Evolutionary conservation across 2,329 filamentous ascomycete genomes (phyloP).

Genomic region (Ophiostoma montium): DNA sequence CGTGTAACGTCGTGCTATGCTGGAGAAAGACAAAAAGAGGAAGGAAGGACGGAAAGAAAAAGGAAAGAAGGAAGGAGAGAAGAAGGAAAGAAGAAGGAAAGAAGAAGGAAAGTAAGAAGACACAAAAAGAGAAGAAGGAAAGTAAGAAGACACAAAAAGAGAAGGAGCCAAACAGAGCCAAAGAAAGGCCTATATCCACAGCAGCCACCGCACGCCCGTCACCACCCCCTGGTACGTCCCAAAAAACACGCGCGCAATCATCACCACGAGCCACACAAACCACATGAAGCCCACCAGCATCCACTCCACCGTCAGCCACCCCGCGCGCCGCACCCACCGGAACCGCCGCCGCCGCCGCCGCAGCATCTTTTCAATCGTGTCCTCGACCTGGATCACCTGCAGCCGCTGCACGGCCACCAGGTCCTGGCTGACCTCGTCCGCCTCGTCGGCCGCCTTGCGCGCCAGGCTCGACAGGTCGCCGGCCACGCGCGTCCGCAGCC

Average conservation of each 20-base stretch:
- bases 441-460: conserved; percentile 57
- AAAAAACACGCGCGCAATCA: conserved; percentile 52
- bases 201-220: conserved; percentile 58
- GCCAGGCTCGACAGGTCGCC: conserved; percentile 46
- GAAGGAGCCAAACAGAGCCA: neutral
- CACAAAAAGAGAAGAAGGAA: neutral
- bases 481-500: conserved; percentile 31
- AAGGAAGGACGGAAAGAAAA: neutral
- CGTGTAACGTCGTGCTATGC: neutral
- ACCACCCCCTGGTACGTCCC: conserved; percentile 34
- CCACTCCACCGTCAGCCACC: conserved; percentile 82
- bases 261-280: conserved; percentile 85
- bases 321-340: conserved; percentile 58
- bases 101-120: neutral
- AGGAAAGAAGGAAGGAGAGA: neutral
- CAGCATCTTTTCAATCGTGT: conserved; percentile 64
- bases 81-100: neutral
- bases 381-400: conserved; percentile 65
- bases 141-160: neutral
- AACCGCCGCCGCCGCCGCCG: conserved; percentile 53
- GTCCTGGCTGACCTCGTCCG: conserved; percentile 64
- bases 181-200: conserved; percentile 49
- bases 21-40: neutral
- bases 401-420: conserved; percentile 64
- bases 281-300: conserved; percentile 78